A percentile compares a stretch with the other conserved stretches of the same genome.
These are phyloP conservation scores for Coniferiporia sulphurascens DNA, from an alignment of 1,284 basidiomycete species.

Conservation along the genomic window DNA sequence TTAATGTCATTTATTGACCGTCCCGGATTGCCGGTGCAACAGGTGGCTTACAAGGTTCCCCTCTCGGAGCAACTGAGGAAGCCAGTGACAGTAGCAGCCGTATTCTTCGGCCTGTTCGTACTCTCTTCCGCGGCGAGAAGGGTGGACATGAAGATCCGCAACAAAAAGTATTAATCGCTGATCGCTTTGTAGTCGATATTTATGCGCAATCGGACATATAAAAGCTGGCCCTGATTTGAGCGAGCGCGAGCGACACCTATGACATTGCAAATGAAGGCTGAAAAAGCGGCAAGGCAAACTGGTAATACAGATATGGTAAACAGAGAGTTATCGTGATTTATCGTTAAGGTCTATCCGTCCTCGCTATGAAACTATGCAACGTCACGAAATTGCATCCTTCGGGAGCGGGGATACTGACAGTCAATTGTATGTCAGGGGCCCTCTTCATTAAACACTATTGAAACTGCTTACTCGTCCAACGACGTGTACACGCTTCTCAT, in stretches of 20 bases:
- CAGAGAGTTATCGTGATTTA: not conserved
- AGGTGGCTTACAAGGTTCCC: constrained; percentile 86
- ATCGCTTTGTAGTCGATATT: constrained; percentile 6
- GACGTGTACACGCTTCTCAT: constrained; percentile 44
- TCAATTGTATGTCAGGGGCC: not conserved
- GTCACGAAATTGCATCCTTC: constrained; percentile 16
- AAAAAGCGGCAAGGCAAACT: not conserved
- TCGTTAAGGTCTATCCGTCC: constrained; percentile 2
- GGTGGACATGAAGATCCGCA: constrained; percentile 42
- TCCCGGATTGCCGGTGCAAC: constrained; percentile 10
- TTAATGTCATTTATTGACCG: constrained; percentile 20
- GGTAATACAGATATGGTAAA: not conserved
- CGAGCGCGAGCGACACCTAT: not conserved
- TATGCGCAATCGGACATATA: constrained; percentile 3
- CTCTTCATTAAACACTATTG: not conserved
- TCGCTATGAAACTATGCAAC: constrained; percentile 15
- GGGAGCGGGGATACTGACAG: constrained; percentile 12
- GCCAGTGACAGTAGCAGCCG: constrained; percentile 67
- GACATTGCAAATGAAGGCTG: not conserved
- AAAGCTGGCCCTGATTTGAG: not conserved
- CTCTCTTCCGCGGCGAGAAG: constrained; percentile 57
- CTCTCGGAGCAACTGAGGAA: constrained; percentile 77
- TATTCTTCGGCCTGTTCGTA: constrained; percentile 60
- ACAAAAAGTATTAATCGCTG: constrained; percentile 11
- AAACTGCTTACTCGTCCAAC: constrained; percentile 39